phyloP scores from a whole-genome alignment of 2,329 filamentous ascomycete genomes.

The Calonectria pauciramosa region DNA sequence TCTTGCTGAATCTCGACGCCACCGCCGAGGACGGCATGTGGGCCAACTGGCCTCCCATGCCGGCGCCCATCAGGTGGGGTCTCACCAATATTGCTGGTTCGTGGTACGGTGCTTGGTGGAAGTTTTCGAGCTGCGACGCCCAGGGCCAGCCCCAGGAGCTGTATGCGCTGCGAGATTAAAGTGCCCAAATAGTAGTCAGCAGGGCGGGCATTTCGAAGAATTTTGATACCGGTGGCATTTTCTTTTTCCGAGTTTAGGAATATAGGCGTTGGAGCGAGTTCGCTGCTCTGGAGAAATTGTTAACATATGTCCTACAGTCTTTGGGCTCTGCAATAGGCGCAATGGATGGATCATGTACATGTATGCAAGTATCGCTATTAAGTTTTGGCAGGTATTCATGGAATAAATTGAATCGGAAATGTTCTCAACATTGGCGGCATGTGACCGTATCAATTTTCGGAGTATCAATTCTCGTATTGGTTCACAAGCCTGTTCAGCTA shows the following conservation, averaged over 20 bases:
- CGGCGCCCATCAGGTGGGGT: constrained; percentile 70
- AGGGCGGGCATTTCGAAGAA: not conserved
- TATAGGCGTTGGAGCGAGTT: constrained; percentile 1
- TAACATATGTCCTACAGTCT: not conserved
- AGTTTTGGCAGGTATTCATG: not conserved
- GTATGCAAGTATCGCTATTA: too few species aligned
- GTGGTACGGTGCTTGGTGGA: constrained; percentile 72
- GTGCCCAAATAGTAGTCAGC: not conserved
- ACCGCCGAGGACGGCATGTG: constrained; percentile 71
- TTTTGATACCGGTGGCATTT: not conserved
- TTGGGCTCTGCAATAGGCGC: not conserved
- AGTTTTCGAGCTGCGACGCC: constrained; percentile 73
- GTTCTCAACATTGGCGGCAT: not conserved
- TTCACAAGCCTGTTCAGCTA: too few species aligned
- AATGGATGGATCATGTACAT: not conserved
- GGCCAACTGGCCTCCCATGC: constrained; percentile 76
- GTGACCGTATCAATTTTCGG: not conserved
- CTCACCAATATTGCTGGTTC: constrained; percentile 71
- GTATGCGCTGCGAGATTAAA: constrained; percentile 59
- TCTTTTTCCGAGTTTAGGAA: not conserved
- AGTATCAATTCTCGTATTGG: not conserved
- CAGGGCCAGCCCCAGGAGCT: constrained; percentile 66
- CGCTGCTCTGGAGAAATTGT: not conserved
- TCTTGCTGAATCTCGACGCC: constrained; percentile 73
- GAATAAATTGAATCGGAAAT: not conserved